These are phyloP conservation scores for Penicillium subrubescens DNA, from an alignment of 495 filamentous ascomycete genomes.

Conservation along the genomic window DNA sequence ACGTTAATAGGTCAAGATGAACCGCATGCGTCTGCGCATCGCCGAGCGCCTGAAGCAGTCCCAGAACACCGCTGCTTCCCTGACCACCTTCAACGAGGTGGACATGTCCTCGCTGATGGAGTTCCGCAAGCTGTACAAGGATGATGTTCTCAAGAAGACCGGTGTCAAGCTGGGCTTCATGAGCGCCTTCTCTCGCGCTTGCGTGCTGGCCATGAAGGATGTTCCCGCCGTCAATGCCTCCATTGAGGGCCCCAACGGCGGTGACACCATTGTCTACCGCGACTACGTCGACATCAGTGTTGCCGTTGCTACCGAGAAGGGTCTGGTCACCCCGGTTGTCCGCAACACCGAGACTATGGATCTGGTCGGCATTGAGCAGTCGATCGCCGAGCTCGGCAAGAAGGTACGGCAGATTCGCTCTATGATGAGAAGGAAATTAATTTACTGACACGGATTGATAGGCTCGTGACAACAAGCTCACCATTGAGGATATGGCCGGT, in stretches of 20 bases:
- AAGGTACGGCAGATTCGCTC: constrained; percentile 61
- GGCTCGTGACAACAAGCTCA: constrained; percentile 95
- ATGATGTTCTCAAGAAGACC: constrained; percentile 91
- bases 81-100: constrained; percentile 99
- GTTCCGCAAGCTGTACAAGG: constrained; percentile 95
- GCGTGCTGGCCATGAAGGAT: constrained; percentile 90
- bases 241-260: constrained; percentile 91
- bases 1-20: constrained; percentile 86
- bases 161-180: constrained; percentile 99
- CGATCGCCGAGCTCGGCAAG: constrained; percentile 92
- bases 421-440: not conserved
- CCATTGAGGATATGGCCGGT: constrained; percentile 99
- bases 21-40: constrained; percentile 96
- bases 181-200: constrained; percentile 93
- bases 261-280: constrained; percentile 96
- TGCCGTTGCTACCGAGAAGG: constrained; percentile 96
- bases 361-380: constrained; percentile 83
- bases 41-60: constrained; percentile 98
- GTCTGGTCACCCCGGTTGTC: constrained; percentile 93
- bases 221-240: constrained; percentile 96
- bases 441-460: constrained; percentile 25
- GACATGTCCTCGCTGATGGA: constrained; percentile 99
- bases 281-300: constrained; percentile 99
- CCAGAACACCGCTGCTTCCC: constrained; percentile 95
- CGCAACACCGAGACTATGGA: constrained; percentile 89